A percentile compares a stretch with the other conserved stretches of the same genome.
phyloP scores from a whole-genome alignment of 2,329 filamentous ascomycete genomes.

The Paecilomyces dactylethromorphus region DNA sequence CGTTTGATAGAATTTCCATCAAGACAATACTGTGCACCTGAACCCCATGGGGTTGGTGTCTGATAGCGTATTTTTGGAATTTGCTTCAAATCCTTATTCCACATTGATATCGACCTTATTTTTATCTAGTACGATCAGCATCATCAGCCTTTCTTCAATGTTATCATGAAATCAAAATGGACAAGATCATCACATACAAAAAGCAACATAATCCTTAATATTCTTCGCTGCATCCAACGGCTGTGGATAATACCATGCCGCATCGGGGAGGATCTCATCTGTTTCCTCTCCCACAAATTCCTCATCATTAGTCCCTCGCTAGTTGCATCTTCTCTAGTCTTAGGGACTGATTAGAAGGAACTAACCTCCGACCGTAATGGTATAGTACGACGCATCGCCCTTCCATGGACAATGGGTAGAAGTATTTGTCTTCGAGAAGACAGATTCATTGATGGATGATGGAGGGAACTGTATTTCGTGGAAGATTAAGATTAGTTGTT shows the following conservation, averaged over 20 bases:
- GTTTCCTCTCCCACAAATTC: background rate
- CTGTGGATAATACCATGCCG: conserved; percentile 54
- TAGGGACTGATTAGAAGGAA: background rate
- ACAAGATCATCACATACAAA: conserved; percentile 41
- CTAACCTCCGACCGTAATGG: background rate
- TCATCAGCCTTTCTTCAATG: background rate
- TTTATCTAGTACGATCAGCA: background rate
- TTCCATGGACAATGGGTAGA: background rate
- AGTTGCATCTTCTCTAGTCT: too few relatives aligned
- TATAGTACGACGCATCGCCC: background rate
- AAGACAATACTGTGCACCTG: too few relatives aligned
- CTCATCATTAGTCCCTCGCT: background rate
- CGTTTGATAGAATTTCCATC: too few relatives aligned
- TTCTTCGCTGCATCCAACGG: conserved; percentile 43
- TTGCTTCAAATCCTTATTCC: background rate
- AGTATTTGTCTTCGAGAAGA: background rate
- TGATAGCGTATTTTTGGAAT: too few relatives aligned
- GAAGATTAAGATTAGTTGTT: too few relatives aligned
- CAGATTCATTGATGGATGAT: background rate
- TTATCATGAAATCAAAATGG: background rate
- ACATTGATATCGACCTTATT: background rate
- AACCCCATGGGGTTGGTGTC: too few relatives aligned
- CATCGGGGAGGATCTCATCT: conserved; percentile 46
- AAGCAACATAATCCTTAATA: conserved; percentile 53
- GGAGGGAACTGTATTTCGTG: background rate